Evolutionary conservation across 495 filamentous ascomycete species (phyloP).

Genomic region (Aspergillus homomorphus): DNA sequence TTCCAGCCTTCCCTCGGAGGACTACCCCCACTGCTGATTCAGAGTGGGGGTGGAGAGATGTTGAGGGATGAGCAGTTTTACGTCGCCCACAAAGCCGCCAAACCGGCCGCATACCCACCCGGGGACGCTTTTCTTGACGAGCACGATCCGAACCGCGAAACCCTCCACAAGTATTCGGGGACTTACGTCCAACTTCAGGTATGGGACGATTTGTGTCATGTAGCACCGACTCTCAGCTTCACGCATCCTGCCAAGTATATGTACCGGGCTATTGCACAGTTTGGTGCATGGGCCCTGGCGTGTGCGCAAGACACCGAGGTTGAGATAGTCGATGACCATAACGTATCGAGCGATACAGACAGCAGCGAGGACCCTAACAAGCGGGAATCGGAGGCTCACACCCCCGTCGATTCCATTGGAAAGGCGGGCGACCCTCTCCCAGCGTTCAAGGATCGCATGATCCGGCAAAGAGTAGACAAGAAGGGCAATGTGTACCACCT

Average conservation of each 20-base stretch:
- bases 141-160: conserved; percentile 52
- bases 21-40: conserved; percentile 78
- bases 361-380: conserved; percentile 24
- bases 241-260: conserved; percentile 93
- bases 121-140: conserved; percentile 63
- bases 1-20: conserved; percentile 85
- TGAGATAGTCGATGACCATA: conserved; percentile 79
- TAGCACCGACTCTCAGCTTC: conserved; percentile 84
- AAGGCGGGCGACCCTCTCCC: conserved; percentile 81
- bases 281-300: conserved; percentile 85
- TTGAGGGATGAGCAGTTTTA: conserved; percentile 94
- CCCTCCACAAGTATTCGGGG: conserved; percentile 62
- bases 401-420: conserved; percentile 52
- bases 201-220: conserved; percentile 93
- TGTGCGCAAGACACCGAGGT: conserved; percentile 75
- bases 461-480: conserved; percentile 78
- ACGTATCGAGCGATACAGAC: conserved; percentile 55
- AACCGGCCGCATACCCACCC: conserved; percentile 71
- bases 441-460: conserved; percentile 77
- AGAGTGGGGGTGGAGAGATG: conserved; percentile 83
- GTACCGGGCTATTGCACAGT: conserved; percentile 86
- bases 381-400: conserved; percentile 20
- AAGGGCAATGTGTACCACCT: conserved; percentile 70
- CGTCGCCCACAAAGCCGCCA: conserved; percentile 86
- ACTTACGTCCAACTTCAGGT: conserved; percentile 96